Base-by-base conservation (phyloP, 2,329 filamentous ascomycete genomes). In the Alternaria sp. region DNA sequence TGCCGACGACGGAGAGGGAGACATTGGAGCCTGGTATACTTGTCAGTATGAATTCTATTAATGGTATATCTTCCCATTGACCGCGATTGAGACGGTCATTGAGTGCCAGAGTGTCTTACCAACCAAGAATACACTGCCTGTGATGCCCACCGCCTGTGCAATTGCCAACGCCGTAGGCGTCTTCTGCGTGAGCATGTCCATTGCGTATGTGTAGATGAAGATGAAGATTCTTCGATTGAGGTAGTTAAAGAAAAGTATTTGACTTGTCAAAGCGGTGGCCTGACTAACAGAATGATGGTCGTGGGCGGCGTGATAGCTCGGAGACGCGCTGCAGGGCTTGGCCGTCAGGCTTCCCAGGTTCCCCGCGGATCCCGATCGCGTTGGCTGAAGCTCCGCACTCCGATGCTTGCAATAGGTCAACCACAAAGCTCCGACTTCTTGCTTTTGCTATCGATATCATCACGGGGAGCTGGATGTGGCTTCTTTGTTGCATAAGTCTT, bases 111-210 rank as follows among this genome's bases (percentile, higher is more conserved):
- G 7, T 12, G 23, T 44, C 75, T 47, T 66, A 82, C 82, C 82
- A n/a, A 79, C 73, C 4, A 85, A 70, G 58, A 83, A 81, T 21
- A 84, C 81, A 40, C 85, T 82, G 49, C 83, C 70, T 30, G 86
- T 85, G 65, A 89, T 81, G 59, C 85, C 84, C 6, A 86, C 70
- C 10, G 82, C 81, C 73, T 87, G 85, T 23, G 84, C 81, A 56
- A 83, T 69, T 62, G 85, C 81, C 52, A 87, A 77, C 28, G 73
- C 69, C 17, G 67, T 61, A 1, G 72, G 72, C 6, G 74, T 70
- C 47, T 67, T 65, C 52, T 78, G 71, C 52, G 62, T 71, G 46
- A 72, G 63, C 1, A 73, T 67, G 15, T 72, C 67, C 74, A 76
- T 77, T 56, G 12, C 6, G 49, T n/a, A 1, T 45, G 28, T n/a